Base-by-base conservation (phyloP, 257 asterid genomes). In the Capsicum baccatum region DNA sequence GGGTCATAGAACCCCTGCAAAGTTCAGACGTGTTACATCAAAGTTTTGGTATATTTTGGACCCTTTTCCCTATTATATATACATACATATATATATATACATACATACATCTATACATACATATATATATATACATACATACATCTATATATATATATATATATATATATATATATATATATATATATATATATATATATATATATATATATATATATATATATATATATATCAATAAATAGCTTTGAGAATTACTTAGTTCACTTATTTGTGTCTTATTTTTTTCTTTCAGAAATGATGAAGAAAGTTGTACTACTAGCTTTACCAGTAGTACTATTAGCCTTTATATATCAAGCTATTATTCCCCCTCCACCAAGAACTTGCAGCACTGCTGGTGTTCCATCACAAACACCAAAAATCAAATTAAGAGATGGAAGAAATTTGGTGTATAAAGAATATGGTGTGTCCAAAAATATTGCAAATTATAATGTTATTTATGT, bases 391-490 rank as follows among this genome's bases (percentile, higher is more conserved):
- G 87, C 70, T 0, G 89, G 88, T 3, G 93, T 95, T 73, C 95
- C 98, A 16, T 84, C 89, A n/a, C 21, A 89, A 52, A 91, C 90
- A 26, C 91, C 98, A 17, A 76, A 94, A 86, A 86, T 95, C 79
- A 90, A 84, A 82, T 96, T 95, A 35, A 91, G 95, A 80, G 97
- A 95, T 85, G 97, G 98, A 85, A 90, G 98, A 69, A 86, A 91
- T 83, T 88, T 93, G 87, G 92, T 97, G 44, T 94, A 94, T 84
- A 93, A 87, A 87, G 98, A 94, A 89, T 93, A 91, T 74, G 98
- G 98, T 44, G 97, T 92, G 33, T 89, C 94, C 66, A 91, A 88
- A 86, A 93, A 90, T 33, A 69, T 50, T 19, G 97, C 98, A 10
- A 89, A 82, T 5, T 91, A 87, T 84, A 93, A 92, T 86, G 88